Conservation (phyloP, 192 early-diverging fungal genomes). For the Coemansia sp. region DNA sequence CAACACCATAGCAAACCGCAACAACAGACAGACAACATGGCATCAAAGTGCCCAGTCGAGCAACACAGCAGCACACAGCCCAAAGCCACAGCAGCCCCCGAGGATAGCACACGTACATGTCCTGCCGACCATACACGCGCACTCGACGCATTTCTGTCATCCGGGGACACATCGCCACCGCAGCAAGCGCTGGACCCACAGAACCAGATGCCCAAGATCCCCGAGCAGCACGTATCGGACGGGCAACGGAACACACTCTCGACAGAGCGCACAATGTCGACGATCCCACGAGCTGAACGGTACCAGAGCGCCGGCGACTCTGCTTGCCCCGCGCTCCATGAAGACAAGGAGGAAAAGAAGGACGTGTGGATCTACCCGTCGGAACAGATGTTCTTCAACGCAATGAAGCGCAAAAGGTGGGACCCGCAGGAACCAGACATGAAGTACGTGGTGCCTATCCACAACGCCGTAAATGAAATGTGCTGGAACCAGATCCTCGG, state of each 20-base stretch:
- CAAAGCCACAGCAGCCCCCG: not conserved
- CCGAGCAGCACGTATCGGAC: conserved; percentile 52
- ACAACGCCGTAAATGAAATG: conserved; percentile 92
- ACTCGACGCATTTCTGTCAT: conserved; percentile 51
- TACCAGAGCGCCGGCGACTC: conserved; percentile 55
- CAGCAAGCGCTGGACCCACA: conserved; percentile 51
- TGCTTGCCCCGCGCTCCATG: conserved; percentile 28
- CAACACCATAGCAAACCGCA: too few species aligned
- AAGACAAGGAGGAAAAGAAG: conserved; percentile 21
- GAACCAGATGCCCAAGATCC: conserved; percentile 67
- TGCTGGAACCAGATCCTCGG: conserved; percentile 85
- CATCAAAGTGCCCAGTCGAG: conserved; percentile 23
- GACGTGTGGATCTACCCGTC: conserved; percentile 86
- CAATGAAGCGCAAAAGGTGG: conserved; percentile 93
- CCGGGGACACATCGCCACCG: conserved; percentile 9
- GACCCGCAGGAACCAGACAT: conserved; percentile 79
- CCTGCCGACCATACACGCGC: conserved; percentile 61
- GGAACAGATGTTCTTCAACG: conserved; percentile 96
- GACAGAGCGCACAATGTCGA: conserved; percentile 69
- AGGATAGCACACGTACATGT: conserved; percentile 37
- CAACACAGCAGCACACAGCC: conserved; percentile 8
- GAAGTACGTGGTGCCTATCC: conserved; percentile 88
- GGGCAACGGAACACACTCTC: conserved; percentile 59
- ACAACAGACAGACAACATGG: not conserved
- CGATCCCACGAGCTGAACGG: conserved; percentile 71